Conservation (phyloP, 139 green algal genomes). For the Chlorella sp. region DNA sequence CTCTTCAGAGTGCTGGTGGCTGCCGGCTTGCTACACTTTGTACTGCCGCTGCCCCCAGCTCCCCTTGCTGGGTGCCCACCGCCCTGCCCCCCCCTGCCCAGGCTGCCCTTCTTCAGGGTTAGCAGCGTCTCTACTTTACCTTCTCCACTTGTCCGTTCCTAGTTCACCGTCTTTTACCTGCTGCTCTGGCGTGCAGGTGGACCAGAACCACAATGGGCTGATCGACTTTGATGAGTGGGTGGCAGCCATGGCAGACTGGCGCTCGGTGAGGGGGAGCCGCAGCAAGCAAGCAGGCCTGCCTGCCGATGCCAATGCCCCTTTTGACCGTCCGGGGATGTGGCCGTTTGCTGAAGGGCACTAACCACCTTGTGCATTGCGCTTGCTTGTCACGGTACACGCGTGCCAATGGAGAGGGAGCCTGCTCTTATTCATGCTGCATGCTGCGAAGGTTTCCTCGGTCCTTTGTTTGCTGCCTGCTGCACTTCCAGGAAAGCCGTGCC, state of each 20-base stretch:
- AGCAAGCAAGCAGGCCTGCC: background rate
- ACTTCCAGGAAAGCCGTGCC: slow-evolving; percentile 30
- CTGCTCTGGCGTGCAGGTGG: background rate
- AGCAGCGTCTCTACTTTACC: too few relatives aligned
- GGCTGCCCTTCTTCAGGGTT: background rate
- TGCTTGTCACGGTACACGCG: too few relatives aligned
- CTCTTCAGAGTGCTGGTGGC: too few relatives aligned
- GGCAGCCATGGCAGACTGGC: slow-evolving; percentile 81
- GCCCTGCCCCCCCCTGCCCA: background rate
- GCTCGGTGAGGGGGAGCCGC: background rate
- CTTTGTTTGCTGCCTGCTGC: background rate
- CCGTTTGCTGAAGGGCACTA: too few relatives aligned
- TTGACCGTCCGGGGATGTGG: background rate
- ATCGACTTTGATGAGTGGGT: slow-evolving; percentile 73
- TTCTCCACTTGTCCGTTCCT: too few relatives aligned
- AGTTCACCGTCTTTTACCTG: too few relatives aligned
- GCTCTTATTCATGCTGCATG: too few relatives aligned
- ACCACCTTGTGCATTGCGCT: background rate
- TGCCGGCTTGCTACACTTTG: too few relatives aligned
- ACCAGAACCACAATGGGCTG: slow-evolving; percentile 52
- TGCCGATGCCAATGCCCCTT: background rate
- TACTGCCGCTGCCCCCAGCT: too few relatives aligned
- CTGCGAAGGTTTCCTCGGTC: too few relatives aligned
- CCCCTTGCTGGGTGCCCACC: too few relatives aligned
- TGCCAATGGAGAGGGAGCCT: too few relatives aligned